Evolutionary conservation across 768 basidiomycete species (phyloP).

Genomic region (Chalciporus chontae): DNA sequence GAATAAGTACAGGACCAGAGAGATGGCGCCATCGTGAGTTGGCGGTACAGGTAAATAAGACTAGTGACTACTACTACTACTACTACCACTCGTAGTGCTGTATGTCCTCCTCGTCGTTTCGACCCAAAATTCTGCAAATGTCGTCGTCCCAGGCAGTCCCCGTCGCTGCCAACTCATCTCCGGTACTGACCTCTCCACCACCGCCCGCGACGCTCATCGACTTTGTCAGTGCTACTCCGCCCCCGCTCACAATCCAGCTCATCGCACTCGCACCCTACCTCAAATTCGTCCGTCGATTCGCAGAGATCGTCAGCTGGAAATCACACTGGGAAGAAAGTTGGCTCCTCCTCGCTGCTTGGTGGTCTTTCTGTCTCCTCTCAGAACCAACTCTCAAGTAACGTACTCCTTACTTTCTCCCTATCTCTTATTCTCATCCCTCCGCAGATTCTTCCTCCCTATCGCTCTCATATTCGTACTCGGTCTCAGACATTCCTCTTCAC

Average conservation of each 20-base stretch:
- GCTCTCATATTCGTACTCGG: conserved; percentile 39
- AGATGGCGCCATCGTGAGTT: background rate
- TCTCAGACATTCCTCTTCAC: conserved; percentile 27
- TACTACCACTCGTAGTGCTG: too few relatives aligned
- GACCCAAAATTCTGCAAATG: conserved; percentile 15
- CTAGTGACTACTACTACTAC: too few relatives aligned
- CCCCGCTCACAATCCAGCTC: conserved; percentile 57
- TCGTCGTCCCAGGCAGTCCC: conserved; percentile 3
- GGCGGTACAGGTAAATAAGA: too few relatives aligned
- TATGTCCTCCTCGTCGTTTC: too few relatives aligned
- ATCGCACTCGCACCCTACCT: conserved; percentile 59
- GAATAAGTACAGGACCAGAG: background rate
- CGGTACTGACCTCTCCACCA: conserved; percentile 1
- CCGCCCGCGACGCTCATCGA: conserved; percentile 29
- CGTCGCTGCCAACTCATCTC: background rate
- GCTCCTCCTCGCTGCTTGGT: conserved; percentile 71
- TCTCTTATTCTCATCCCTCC: background rate
- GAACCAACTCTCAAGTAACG: conserved; percentile 48
- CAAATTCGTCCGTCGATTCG: conserved; percentile 36
- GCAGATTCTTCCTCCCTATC: conserved; percentile 59
- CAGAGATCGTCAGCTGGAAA: conserved; percentile 59
- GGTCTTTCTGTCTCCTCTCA: conserved; percentile 67
- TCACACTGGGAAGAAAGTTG: conserved; percentile 56
- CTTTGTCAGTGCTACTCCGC: conserved; percentile 58
- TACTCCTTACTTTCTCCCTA: background rate